Evolutionary conservation across 2,329 filamentous ascomycete species (phyloP).

Genomic region (Penicillium freii): DNA sequence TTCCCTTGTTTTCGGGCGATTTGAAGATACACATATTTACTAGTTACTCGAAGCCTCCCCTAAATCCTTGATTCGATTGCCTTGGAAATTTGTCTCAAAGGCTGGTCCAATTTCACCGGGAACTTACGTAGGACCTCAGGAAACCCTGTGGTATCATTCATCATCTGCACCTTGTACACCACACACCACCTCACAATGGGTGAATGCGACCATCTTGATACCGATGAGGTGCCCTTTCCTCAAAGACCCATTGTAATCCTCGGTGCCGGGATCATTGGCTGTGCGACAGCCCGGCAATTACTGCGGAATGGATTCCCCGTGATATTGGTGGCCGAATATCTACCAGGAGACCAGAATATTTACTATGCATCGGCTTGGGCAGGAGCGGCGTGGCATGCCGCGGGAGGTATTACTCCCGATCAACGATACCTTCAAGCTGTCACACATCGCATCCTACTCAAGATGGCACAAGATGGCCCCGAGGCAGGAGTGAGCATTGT

Average conservation of each 20-base stretch:
- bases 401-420: slow-evolving; percentile 36
- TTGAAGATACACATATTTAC: neutral
- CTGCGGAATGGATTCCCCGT: slow-evolving; percentile 38
- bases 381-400: slow-evolving; percentile 42
- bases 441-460: slow-evolving; percentile 35
- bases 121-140: neutral
- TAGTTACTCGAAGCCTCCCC: neutral
- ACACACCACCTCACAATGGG: slow-evolving; percentile 18
- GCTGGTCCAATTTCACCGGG: neutral
- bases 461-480: slow-evolving; percentile 35
- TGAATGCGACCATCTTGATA: slow-evolving; percentile 21
- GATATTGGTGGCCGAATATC: slow-evolving; percentile 36
- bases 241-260: slow-evolving; percentile 38
- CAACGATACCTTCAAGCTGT: slow-evolving; percentile 38
- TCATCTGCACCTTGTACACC: neutral
- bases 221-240: slow-evolving; percentile 30
- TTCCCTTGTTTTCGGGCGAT: neutral
- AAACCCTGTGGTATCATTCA: neutral
- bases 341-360: slow-evolving; percentile 39
- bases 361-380: slow-evolving; percentile 42
- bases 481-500: slow-evolving; percentile 38
- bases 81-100: neutral
- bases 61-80: neutral
- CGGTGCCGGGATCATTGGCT: slow-evolving; percentile 43
- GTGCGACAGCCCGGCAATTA: slow-evolving; percentile 37